phyloP scores from a whole-genome alignment of 2,329 filamentous ascomycete genomes.

The Epichloe glyceriae region DNA sequence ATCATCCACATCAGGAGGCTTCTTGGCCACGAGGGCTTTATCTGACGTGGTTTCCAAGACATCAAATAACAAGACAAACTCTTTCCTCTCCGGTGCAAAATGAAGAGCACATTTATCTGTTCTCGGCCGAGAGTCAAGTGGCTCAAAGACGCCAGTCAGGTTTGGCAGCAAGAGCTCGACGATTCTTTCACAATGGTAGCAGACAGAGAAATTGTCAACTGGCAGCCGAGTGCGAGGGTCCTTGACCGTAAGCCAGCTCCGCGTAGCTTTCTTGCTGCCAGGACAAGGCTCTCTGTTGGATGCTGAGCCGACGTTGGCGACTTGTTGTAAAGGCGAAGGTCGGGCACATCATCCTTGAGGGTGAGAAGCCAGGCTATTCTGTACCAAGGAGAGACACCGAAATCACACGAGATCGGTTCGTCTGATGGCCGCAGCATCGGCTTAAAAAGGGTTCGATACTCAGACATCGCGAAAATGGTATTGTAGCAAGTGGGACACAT shows the following conservation, averaged over 20 bases:
- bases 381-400: conserved; percentile 67
- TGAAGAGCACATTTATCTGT: conserved; percentile 57
- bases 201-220: conserved; percentile 62
- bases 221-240: conserved; percentile 52
- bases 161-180: conserved; percentile 63
- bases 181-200: conserved; percentile 58
- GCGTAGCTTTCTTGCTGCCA: conserved; percentile 38
- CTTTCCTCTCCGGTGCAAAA: conserved; percentile 35
- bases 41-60: conserved; percentile 45
- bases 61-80: conserved; percentile 48
- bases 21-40: conserved; percentile 28
- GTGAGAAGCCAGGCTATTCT: conserved; percentile 75
- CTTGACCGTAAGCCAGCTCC: conserved; percentile 63
- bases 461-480: conserved; percentile 52
- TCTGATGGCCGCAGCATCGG: conserved; percentile 43
- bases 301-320: conserved; percentile 45
- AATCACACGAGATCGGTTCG: conserved; percentile 57
- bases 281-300: conserved; percentile 43
- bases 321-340: conserved; percentile 57
- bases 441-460: conserved; percentile 53
- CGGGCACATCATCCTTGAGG: conserved; percentile 52
- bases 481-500: conserved; percentile 75
- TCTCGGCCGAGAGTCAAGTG: conserved; percentile 32
- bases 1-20: conserved; percentile 41
- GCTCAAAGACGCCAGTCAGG: conserved; percentile 53